Evolutionary conservation across 768 basidiomycete genomes (phyloP).

Genomic region (Xanthoconium stramineum): DNA sequence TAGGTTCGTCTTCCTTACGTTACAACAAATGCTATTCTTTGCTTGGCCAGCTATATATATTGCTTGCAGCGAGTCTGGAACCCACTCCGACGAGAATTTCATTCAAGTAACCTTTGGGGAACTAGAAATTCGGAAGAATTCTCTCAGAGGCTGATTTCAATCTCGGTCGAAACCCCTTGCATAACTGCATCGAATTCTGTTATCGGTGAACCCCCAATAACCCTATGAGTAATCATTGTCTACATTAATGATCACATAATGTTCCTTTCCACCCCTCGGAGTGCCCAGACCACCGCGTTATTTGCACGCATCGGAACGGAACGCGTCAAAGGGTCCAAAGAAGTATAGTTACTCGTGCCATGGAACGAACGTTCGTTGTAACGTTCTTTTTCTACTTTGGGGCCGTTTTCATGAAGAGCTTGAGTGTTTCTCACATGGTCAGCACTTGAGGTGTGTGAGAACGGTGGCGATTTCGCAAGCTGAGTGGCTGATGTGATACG

Average conservation of each 20-base stretch:
- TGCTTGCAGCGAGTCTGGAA: neutral
- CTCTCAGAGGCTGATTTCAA: conserved; percentile 36
- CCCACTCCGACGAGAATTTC: neutral
- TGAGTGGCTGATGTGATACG: neutral
- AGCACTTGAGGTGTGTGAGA: conserved; percentile 34
- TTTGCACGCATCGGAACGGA: conserved; percentile 79
- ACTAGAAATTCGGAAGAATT: conserved; percentile 45
- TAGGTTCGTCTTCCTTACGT: conserved; percentile 4
- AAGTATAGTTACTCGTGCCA: conserved; percentile 71
- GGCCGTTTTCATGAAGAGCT: conserved; percentile 67
- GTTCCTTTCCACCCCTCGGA: conserved; percentile 70
- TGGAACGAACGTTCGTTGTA: conserved; percentile 60
- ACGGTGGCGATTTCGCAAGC: conserved; percentile 31
- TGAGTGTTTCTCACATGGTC: conserved; percentile 66
- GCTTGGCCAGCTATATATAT: neutral
- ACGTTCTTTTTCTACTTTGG: conserved; percentile 65
- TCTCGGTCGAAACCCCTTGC: conserved; percentile 47
- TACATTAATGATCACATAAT: conserved; percentile 41
- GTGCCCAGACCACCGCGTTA: conserved; percentile 64
- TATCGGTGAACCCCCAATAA: conserved; percentile 50
- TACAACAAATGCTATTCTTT: neutral
- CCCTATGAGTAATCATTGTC: conserved; percentile 55
- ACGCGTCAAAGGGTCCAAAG: conserved; percentile 68
- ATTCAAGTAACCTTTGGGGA: conserved; percentile 47
- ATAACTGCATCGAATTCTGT: conserved; percentile 37